Percentiles rank a stretch among this genome's conserved stretches.
These are phyloP conservation scores for Talaromyces piceae DNA, from an alignment of 2,329 filamentous ascomycete species.

Conservation along the genomic window DNA sequence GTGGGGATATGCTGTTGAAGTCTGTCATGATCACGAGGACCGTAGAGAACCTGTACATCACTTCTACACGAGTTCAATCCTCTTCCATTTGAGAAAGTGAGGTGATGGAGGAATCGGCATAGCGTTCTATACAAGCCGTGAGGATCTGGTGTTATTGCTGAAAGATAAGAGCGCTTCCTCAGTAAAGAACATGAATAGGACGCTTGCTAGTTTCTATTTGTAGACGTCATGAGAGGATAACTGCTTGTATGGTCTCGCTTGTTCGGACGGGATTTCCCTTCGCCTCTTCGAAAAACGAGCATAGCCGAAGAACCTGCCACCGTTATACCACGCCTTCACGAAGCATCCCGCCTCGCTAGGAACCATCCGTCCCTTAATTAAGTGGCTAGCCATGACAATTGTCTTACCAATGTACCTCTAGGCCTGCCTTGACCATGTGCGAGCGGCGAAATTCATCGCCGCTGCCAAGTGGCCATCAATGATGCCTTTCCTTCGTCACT, in stretches of 20 bases:
- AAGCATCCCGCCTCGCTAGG: neutral
- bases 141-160: neutral
- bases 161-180: neutral
- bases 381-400: neutral
- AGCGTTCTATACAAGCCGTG: neutral
- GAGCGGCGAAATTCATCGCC: neutral
- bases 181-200: neutral
- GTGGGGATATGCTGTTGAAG: neutral
- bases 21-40: neutral
- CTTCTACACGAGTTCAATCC: neutral
- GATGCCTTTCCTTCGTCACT: constrained; percentile 3
- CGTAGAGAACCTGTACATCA: neutral
- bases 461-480: neutral
- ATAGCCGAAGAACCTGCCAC: neutral
- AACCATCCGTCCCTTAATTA: neutral
- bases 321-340: neutral
- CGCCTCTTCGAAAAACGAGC: neutral
- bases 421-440: neutral
- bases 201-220: neutral
- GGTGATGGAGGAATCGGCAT: too few species aligned
- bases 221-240: neutral
- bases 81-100: too few species aligned
- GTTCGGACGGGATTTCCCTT: neutral
- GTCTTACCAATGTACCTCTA: neutral
- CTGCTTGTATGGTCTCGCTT: neutral